Conservation (phyloP, 75 land plant genomes). For the Selaginella tamariscina region DNA sequence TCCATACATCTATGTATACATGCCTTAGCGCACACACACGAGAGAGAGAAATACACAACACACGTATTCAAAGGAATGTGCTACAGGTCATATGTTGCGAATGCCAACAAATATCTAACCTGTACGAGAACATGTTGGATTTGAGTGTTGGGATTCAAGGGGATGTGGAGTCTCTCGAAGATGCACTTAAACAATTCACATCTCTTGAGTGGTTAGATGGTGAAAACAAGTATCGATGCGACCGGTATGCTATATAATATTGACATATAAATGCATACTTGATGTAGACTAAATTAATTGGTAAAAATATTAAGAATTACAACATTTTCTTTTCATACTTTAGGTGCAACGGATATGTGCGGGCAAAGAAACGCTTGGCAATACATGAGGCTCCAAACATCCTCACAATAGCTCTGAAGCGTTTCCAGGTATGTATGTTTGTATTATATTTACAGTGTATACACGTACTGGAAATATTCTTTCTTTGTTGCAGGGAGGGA, state of each 20-base stretch:
- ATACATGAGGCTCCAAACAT: conserved; percentile 85
- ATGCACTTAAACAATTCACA: conserved; percentile 10
- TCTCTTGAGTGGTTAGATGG: conserved; percentile 7
- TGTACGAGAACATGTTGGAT: conserved; percentile 13
- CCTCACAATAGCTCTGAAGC: conserved; percentile 72
- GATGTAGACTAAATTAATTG: not conserved
- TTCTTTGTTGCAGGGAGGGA: conserved; percentile 44
- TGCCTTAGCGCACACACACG: not conserved
- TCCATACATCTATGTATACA: not conserved
- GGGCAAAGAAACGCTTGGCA: conserved; percentile 59
- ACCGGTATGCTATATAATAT: conserved; percentile 2
- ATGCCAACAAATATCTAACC: conserved; percentile 5
- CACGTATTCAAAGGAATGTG: not conserved
- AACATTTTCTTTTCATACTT: not conserved
- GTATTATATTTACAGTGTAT: not conserved
- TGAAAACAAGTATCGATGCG: conserved; percentile 5
- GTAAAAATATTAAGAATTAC: not conserved
- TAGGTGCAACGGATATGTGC: conserved; percentile 82
- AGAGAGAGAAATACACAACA: not conserved
- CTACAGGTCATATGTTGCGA: not conserved
- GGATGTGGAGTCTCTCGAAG: conserved; percentile 1
- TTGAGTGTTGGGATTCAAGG: conserved; percentile 7
- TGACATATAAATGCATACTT: not conserved
- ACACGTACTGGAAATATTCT: not conserved
- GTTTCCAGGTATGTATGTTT: conserved; percentile 57